These are phyloP conservation scores for Globisporangium emineosum DNA, from an alignment of 352 stramenopile species.

Conservation along the genomic window DNA sequence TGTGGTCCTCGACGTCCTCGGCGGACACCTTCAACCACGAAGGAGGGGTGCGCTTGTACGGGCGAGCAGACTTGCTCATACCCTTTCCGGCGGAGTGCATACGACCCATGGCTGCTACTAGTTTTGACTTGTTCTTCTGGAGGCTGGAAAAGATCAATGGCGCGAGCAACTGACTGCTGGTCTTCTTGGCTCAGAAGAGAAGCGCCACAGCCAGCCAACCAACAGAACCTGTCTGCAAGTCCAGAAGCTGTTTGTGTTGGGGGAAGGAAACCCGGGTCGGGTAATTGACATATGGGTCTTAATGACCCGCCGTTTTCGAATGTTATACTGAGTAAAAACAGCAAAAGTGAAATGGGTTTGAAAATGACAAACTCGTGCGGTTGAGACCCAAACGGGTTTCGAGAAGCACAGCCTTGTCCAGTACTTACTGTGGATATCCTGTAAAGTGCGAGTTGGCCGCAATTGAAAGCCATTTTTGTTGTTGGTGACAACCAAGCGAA, in stretches of 20 bases:
- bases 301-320: background rate
- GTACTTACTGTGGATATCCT: background rate
- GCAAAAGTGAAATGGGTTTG: background rate
- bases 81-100: conserved; percentile 99
- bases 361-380: background rate
- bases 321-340: background rate
- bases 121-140: conserved; percentile 43
- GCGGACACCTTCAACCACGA: conserved; percentile 98
- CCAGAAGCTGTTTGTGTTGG: background rate
- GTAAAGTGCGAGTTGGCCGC: background rate
- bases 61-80: conserved; percentile 98
- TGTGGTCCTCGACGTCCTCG: conserved; percentile 97
- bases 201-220: conserved; percentile 25
- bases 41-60: conserved; percentile 98
- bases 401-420: background rate
- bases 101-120: conserved; percentile 92
- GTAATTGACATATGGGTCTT: too few species aligned
- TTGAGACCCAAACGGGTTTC: background rate
- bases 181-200: background rate
- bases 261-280: background rate
- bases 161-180: background rate
- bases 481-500: background rate
- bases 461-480: background rate
- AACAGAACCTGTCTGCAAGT: conserved; percentile 4
- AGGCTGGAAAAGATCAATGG: conserved; percentile 62